A percentile compares a stretch with the other conserved stretches of the same genome.
These are phyloP conservation scores for Cyclocybe aegerita DNA, from an alignment of 768 basidiomycete species.

Conservation along the genomic window DNA sequence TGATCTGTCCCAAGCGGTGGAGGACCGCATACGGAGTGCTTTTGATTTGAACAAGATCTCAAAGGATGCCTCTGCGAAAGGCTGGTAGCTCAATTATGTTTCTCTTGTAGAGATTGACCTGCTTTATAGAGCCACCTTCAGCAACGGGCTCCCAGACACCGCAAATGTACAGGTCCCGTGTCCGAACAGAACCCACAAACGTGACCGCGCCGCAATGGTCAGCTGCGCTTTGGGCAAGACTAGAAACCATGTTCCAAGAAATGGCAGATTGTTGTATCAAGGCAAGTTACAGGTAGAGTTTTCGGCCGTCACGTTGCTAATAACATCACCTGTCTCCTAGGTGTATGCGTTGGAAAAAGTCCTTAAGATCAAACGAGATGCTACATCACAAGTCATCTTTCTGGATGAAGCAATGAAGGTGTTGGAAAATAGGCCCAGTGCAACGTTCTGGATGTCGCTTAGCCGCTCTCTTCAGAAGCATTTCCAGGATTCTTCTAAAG, in stretches of 20 bases:
- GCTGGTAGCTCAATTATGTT: constrained; percentile 31
- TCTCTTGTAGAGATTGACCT: constrained; percentile 10
- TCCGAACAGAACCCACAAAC: constrained; percentile 89
- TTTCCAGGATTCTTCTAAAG: constrained; percentile 75
- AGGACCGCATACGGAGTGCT: constrained; percentile 73
- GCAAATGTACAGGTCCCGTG: constrained; percentile 79
- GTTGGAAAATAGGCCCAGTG: constrained; percentile 89
- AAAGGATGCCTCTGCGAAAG: constrained; percentile 80
- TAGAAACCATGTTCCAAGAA: constrained; percentile 84
- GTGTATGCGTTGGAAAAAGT: constrained; percentile 97
- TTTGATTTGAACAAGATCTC: constrained; percentile 90
- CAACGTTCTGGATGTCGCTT: constrained; percentile 87
- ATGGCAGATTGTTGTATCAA: constrained; percentile 92
- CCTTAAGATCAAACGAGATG: constrained; percentile 83
- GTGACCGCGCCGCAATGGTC: constrained; percentile 86
- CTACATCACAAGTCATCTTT: constrained; percentile 73
- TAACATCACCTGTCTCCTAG: constrained; percentile 34
- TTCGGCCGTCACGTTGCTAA: not conserved
- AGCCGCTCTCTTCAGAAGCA: constrained; percentile 80
- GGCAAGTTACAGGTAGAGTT: constrained; percentile 30
- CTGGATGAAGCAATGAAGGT: constrained; percentile 95
- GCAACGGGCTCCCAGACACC: constrained; percentile 31
- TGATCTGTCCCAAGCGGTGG: constrained; percentile 82
- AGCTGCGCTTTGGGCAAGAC: constrained; percentile 73
- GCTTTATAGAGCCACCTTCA: constrained; percentile 12